A percentile compares a stretch with the other conserved stretches of the same genome.
phyloP scores from a whole-genome alignment of 495 filamentous ascomycete species.

The Extremus antarcticus region DNA sequence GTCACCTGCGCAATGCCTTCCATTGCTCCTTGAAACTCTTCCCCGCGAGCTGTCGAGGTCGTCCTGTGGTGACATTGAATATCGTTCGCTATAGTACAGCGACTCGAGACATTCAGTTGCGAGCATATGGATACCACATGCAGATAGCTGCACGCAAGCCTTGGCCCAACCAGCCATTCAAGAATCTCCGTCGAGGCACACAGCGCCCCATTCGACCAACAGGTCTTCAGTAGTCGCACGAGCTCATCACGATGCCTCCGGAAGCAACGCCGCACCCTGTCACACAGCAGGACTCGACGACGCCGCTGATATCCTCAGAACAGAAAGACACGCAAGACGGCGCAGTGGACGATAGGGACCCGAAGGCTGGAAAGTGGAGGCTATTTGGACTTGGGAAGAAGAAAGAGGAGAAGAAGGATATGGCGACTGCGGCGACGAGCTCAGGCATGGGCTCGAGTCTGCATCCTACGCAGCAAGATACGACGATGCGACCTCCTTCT shows the following conservation, averaged over 20 bases:
- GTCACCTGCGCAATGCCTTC: too few relatives aligned
- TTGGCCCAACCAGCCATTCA: neutral
- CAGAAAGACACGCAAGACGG: neutral
- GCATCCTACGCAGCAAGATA: neutral
- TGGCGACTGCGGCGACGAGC: neutral
- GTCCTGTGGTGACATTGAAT: neutral
- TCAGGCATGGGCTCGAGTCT: neutral
- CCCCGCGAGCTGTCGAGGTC: too few relatives aligned
- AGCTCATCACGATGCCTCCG: neutral
- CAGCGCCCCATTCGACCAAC: too few relatives aligned
- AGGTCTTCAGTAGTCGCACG: neutral
- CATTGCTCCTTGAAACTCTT: too few relatives aligned
- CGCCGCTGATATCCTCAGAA: neutral
- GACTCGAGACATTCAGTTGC: neutral
- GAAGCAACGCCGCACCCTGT: neutral
- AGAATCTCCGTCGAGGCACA: neutral
- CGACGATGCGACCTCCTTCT: neutral
- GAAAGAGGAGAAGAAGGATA: neutral
- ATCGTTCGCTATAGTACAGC: neutral
- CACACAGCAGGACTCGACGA: neutral
- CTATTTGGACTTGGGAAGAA: slow-evolving; percentile 6
- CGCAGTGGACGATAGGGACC: neutral
- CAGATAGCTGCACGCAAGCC: neutral
- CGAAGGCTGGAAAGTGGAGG: slow-evolving; percentile 10
- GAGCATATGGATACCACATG: neutral